Percentiles rank a stretch among this genome's conserved stretches.
phyloP scores from a whole-genome alignment of 2,329 filamentous ascomycete genomes.

The Mollisia scopiformis region DNA sequence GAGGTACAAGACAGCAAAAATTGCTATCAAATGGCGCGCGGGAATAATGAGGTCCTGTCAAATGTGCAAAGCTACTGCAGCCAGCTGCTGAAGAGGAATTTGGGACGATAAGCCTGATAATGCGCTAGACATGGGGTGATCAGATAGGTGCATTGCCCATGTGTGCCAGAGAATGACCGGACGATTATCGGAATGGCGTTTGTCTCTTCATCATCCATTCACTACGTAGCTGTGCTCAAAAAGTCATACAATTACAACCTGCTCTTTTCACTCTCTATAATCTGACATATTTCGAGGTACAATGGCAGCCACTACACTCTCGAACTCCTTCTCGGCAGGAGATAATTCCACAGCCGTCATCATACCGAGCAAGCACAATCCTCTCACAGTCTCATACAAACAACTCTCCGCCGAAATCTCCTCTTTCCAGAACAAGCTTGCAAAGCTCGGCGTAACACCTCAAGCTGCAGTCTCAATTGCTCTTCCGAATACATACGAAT shows the following conservation, averaged over 20 bases:
- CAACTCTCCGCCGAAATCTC: conserved; percentile 67
- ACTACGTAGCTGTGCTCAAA: background rate
- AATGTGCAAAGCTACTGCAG: too few species aligned
- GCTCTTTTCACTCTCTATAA: conserved; percentile 5
- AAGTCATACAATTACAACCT: too few species aligned
- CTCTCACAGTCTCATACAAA: conserved; percentile 71
- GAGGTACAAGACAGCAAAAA: too few species aligned
- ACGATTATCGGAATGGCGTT: too few species aligned
- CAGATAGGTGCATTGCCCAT: too few species aligned
- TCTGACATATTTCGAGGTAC: conserved; percentile 5
- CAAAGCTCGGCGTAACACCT: conserved; percentile 70
- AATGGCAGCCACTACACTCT: conserved; percentile 50
- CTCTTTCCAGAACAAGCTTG: conserved; percentile 77
- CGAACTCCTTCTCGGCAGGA: conserved; percentile 56
- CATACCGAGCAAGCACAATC: conserved; percentile 64
- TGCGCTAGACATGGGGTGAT: too few species aligned
- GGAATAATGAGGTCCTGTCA: too few species aligned
- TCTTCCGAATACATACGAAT: conserved; percentile 83
- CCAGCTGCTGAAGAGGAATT: too few species aligned
- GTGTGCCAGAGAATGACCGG: too few species aligned
- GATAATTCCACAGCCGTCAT: conserved; percentile 67
- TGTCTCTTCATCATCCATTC: too few species aligned
- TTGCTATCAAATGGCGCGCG: too few species aligned
- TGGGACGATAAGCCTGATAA: too few species aligned
- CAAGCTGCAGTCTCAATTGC: conserved; percentile 80